Conservation (phyloP, 495 filamentous ascomycete genomes). For the Talaromyces thailandensis region DNA sequence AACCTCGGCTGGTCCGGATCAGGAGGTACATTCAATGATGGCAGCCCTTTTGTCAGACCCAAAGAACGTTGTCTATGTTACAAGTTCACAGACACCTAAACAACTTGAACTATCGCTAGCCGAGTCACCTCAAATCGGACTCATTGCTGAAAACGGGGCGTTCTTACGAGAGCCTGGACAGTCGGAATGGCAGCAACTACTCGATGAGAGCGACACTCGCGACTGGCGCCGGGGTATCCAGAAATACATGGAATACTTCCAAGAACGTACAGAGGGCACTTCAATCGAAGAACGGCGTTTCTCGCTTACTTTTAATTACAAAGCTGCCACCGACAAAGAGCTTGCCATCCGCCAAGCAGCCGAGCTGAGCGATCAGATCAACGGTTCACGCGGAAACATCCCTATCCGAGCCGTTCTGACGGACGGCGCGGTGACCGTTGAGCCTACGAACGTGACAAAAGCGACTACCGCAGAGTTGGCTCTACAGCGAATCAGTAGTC, state of each 20-base stretch:
- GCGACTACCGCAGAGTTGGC: constrained; percentile 56
- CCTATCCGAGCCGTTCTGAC: constrained; percentile 69
- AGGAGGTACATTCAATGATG: constrained; percentile 42
- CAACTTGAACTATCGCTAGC: constrained; percentile 64
- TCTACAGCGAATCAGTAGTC: constrained; percentile 31
- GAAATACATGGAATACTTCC: constrained; percentile 70
- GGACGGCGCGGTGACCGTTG: constrained; percentile 61
- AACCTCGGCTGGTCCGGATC: constrained; percentile 17
- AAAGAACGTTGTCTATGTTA: constrained; percentile 72
- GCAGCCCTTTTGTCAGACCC: constrained; percentile 59
- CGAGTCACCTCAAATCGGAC: constrained; percentile 53
- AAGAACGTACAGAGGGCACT: constrained; percentile 74
- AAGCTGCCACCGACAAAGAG: constrained; percentile 58
- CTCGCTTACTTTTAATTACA: constrained; percentile 71
- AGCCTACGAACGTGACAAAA: constrained; percentile 70
- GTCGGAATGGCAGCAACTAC: constrained; percentile 54
- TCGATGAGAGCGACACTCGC: constrained; percentile 52
- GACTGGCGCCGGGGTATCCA: constrained; percentile 66
- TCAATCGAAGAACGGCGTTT: constrained; percentile 69
- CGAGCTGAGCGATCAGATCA: constrained; percentile 81
- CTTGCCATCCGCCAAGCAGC: constrained; percentile 62
- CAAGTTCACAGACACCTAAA: constrained; percentile 67
- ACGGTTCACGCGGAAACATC: constrained; percentile 69
- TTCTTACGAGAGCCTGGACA: constrained; percentile 56
- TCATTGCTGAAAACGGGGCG: constrained; percentile 86